These are phyloP conservation scores for Nissolia schottii DNA, from an alignment of 306 rosid genomes.

Conservation along the genomic window DNA sequence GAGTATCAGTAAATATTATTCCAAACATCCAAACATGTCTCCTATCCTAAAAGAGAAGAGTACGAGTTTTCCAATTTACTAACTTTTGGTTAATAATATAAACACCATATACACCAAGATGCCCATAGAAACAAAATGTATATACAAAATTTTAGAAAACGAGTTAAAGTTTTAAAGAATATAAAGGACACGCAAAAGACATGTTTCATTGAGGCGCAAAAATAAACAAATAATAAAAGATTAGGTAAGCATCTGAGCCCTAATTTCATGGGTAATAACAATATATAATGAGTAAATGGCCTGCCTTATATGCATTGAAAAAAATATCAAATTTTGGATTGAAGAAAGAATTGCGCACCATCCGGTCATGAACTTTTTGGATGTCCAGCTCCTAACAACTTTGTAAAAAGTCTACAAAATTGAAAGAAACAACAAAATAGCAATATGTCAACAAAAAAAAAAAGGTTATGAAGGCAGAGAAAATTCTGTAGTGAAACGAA, in stretches of 20 bases:
- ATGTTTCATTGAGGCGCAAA: neutral
- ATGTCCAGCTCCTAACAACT: conserved; percentile 86
- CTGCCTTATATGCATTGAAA: neutral
- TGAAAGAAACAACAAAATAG: conserved; percentile 13
- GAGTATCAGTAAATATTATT: neutral
- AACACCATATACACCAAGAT: neutral
- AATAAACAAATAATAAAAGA: neutral
- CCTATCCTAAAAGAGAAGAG: neutral
- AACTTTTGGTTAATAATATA: neutral
- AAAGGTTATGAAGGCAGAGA: neutral
- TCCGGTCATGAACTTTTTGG: conserved; percentile 89
- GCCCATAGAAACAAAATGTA: neutral
- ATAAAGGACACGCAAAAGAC: neutral
- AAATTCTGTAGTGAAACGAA: neutral
- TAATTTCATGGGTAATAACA: neutral
- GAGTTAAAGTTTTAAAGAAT: neutral
- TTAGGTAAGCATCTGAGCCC: neutral
- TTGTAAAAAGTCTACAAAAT: conserved; percentile 67
- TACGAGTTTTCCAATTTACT: neutral
- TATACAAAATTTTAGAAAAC: neutral
- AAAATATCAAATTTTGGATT: neutral
- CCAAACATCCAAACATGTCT: neutral
- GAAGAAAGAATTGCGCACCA: conserved; percentile 50
- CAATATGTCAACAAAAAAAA: conserved; percentile 14
- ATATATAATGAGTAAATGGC: neutral